These are phyloP conservation scores for Cryptosporidium tyzzeri DNA, from an alignment of 169 alveolate genomes.

Conservation along the genomic window DNA sequence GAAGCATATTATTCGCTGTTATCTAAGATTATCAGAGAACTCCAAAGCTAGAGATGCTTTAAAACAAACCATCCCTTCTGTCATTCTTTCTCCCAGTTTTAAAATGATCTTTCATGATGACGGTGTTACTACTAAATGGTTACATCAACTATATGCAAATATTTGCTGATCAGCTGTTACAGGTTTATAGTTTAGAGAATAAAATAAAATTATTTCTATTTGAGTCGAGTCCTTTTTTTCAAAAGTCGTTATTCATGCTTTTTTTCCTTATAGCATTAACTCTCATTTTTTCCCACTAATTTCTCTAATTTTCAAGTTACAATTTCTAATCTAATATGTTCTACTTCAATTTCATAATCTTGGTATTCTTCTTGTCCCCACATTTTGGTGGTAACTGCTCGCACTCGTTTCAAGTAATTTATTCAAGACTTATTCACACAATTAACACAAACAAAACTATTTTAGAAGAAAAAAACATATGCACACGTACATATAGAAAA, in stretches of 20 bases:
- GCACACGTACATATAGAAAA: no score
- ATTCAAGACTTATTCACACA: not conserved
- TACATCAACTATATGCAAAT: slow-evolving; percentile 66
- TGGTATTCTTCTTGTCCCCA: no score
- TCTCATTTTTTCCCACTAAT: not conserved
- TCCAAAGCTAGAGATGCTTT: slow-evolving; percentile 91
- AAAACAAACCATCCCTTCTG: slow-evolving; percentile 77
- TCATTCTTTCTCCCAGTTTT: slow-evolving; percentile 50
- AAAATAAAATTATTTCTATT: not conserved
- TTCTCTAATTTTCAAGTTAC: not conserved
- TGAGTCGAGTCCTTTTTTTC: not conserved
- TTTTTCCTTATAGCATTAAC: not conserved
- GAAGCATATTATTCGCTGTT: slow-evolving; percentile 96
- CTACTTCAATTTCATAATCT: not conserved
- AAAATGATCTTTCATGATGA: slow-evolving; percentile 68
- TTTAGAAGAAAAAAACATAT: not conserved
- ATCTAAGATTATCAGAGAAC: slow-evolving; percentile 96
- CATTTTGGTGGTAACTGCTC: not conserved
- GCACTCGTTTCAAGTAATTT: not conserved
- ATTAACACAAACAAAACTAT: not conserved
- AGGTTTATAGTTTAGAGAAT: not conserved
- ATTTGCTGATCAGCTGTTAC: slow-evolving; percentile 31
- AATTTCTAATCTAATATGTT: not conserved
- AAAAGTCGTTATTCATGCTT: not conserved
- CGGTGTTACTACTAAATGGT: slow-evolving; percentile 59